phyloP scores from a whole-genome alignment of 2,329 filamentous ascomycete species.

The Fusarium protoensiforme region DNA sequence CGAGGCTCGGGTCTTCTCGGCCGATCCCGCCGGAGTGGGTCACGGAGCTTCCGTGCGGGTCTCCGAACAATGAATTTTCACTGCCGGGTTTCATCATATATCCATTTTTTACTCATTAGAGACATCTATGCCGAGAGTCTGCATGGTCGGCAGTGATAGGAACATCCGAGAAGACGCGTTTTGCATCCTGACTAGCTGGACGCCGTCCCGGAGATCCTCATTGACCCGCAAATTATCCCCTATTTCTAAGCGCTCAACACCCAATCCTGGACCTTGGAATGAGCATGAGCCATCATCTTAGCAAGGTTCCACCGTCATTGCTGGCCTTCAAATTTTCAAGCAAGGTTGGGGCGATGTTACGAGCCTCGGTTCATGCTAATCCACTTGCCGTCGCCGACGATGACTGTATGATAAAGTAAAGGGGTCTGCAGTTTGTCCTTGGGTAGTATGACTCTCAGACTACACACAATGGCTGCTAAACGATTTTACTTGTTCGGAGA shows the following conservation, averaged over 20 bases:
- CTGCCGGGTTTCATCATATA: constrained; percentile 9
- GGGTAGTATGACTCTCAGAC: background rate
- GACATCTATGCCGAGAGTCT: constrained; percentile 5
- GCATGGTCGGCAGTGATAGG: background rate
- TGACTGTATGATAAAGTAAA: constrained; percentile 21
- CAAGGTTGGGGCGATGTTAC: background rate
- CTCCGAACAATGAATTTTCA: constrained; percentile 3
- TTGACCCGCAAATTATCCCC: background rate
- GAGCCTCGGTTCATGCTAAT: constrained; percentile 1
- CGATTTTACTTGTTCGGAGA: constrained; percentile 56
- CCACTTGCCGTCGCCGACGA: background rate
- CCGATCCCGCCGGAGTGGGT: constrained; percentile 27
- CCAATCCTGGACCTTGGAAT: background rate
- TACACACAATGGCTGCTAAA: constrained; percentile 48
- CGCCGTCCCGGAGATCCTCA: background rate
- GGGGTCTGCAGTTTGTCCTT: constrained; percentile 1
- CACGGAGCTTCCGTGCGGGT: constrained; percentile 24
- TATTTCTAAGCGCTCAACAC: background rate
- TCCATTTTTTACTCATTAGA: background rate
- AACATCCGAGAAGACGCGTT: background rate
- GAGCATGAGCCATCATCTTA: background rate
- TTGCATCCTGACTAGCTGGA: background rate
- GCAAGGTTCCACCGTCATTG: background rate
- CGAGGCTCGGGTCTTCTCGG: constrained; percentile 37
- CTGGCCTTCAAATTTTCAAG: background rate